Evolutionary conservation across 2,329 filamentous ascomycete species (phyloP), one percentile per base, ranked within the genome.

Genomic region (Pseudogymnoascus destructans): DNA sequence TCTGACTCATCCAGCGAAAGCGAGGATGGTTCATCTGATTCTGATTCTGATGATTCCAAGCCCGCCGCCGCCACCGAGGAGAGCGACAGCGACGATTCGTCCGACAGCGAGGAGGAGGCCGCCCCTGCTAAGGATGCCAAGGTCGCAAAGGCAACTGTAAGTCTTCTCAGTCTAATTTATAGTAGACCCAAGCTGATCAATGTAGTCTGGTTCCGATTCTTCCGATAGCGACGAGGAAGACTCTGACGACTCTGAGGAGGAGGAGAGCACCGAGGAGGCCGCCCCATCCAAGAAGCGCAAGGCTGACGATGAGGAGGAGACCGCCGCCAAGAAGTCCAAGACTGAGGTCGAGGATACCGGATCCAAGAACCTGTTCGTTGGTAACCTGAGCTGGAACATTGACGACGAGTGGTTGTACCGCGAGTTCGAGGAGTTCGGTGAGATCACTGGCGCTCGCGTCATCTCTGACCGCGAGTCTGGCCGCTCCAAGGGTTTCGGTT

Each of bases 321-420:
- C 74, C 46, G 68, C 71, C 30, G 66, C 73, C 40, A 81, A 81
- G 74, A 80, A 80, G 73, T 71, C 72, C 63, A 79, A 79, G 72
- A 74, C 72, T 40, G 72, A 75, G 62, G 69, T 66, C 32, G 70
- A 70, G 46, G 71, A 70, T 58, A 69, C 66, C 63, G 71, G 73
- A 40, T 72, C 73, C 64, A 77, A 76, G 70, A 87, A 86, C 72
- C 76, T 89, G 58, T 88, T 87, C 71, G 77, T 87, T 64, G 85
- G 85, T 62, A 85, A 85, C 72, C 74, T 89, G 64, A 87, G 84
- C 70, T 89, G 84, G 84, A 86, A 85, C 70, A 75, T 88, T 60
- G 84, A 87, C 66, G 85, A 88, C 70, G 84, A 85, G 61, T 86
- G 82, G 83, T 77, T 88, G 64, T 74, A 74, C 60, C 76, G 78